Evolutionary conservation across 2,329 filamentous ascomycete species (phyloP), one percentile per base, ranked within the genome.

Genomic region (Diaporthe australafricana): DNA sequence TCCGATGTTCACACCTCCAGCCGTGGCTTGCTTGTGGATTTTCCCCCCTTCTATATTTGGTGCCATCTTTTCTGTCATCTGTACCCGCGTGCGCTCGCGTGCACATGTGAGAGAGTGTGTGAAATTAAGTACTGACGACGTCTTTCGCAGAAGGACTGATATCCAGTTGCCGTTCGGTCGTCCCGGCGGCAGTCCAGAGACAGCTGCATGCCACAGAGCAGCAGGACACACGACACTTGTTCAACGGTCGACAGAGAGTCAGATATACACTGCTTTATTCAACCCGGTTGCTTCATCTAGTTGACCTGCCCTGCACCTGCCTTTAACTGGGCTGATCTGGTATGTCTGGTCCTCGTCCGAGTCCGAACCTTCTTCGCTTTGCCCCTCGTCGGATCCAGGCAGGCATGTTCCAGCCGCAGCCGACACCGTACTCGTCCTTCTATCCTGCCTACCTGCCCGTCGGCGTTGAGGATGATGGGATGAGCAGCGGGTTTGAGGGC

Each of bases 371-470:
- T 22, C 16, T 17, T 27, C 42, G 53, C 53, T 22, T 38, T 47
- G n/a, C 40, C 38, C 30, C 25, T 14, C 22, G 9, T 50, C 48
- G 12, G 48, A 14, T 7, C 27, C 17, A 45, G 57, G 55, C 75
- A 77, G 84, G 81, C 80, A 89, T 89, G 87, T 89, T 87, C 82
- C 85, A 88, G 80, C 84, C 87, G 77, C 85, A 88, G 76, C 82
- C 86, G 69, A 86, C 85, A 68, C 83, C 87, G 70, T 87, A 84
- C 75, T 79, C 82, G 75, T 80, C 83, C 75, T 84, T 48, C 25
- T 66, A 38, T 52, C 45, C 56, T 25, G 27, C 57, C 35, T 73
- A 70, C 47, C 22, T 70, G 2, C 22, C 35, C 27, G 20, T 27
- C 22, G 32, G 50, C 27, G n/a, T 83, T 77, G 82, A 80, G 76